These are phyloP conservation scores for Daldinia decipiens DNA, from an alignment of 495 filamentous ascomycete genomes.

Conservation along the genomic window DNA sequence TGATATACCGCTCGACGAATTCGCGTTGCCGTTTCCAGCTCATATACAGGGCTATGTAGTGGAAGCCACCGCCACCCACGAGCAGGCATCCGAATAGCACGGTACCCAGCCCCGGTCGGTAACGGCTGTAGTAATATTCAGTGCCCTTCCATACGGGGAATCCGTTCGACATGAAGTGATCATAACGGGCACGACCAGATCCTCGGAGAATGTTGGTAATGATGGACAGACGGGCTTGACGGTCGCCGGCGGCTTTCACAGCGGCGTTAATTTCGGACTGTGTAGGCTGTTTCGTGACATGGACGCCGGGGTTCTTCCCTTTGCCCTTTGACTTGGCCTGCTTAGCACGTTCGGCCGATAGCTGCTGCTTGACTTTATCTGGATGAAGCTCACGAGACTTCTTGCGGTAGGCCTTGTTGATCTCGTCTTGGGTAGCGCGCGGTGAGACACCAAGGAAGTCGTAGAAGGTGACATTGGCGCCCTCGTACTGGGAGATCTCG, in stretches of 20 bases:
- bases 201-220: conserved; percentile 88
- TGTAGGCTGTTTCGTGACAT: conserved; percentile 76
- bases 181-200: conserved; percentile 82
- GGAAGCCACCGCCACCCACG: conserved; percentile 81
- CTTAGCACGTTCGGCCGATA: conserved; percentile 76
- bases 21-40: conserved; percentile 88
- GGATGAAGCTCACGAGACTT: conserved; percentile 85
- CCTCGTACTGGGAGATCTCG: conserved; percentile 81
- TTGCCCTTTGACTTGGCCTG: conserved; percentile 59
- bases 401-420: conserved; percentile 93
- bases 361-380: conserved; percentile 90
- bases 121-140: conserved; percentile 96
- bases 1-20: conserved; percentile 90
- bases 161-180: conserved; percentile 92
- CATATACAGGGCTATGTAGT: conserved; percentile 85
- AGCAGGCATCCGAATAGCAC: conserved; percentile 87
- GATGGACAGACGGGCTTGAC: conserved; percentile 82
- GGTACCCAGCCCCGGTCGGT: conserved; percentile 86
- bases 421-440: conserved; percentile 82
- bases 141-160: conserved; percentile 97
- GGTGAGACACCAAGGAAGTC: conserved; percentile 82
- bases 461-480: conserved; percentile 89
- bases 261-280: conserved; percentile 77
- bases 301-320: conserved; percentile 66
- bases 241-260: conserved; percentile 77